Evolutionary conservation across 2,329 filamentous ascomycete genomes (phyloP).

Genomic region (Calycina marina): DNA sequence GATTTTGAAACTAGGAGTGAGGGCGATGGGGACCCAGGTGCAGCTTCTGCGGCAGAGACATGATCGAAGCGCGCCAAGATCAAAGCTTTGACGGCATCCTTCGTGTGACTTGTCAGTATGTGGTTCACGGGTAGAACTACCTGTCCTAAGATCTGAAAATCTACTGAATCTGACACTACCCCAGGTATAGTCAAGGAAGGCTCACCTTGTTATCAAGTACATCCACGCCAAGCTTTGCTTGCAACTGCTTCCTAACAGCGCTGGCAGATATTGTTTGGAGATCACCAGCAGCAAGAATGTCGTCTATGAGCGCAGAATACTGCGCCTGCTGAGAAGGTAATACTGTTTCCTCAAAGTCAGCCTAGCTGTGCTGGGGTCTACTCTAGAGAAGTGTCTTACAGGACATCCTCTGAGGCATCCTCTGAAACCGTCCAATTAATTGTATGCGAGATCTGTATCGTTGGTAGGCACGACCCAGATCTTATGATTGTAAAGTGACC

Average conservation of each 20-base stretch:
- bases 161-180: too few relatives aligned
- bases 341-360: constrained; percentile 12
- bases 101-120: background rate
- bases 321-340: constrained; percentile 18
- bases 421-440: too few relatives aligned
- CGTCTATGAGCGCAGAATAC: constrained; percentile 26
- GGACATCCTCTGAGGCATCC: background rate
- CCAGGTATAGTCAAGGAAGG: background rate
- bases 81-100: constrained; percentile 36
- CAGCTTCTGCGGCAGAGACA: constrained; percentile 12
- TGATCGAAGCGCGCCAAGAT: constrained; percentile 42
- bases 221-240: constrained; percentile 21
- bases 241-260: constrained; percentile 23
- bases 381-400: background rate
- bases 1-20: constrained; percentile 5
- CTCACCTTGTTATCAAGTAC: constrained; percentile 25
- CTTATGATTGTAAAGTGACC: background rate
- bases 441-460: background rate
- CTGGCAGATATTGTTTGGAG: constrained; percentile 25
- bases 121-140: too few relatives aligned
- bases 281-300: constrained; percentile 23
- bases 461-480: background rate
- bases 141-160: too few relatives aligned
- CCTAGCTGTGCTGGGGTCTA: background rate
- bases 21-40: constrained; percentile 1